phyloP scores from a whole-genome alignment of 2,329 filamentous ascomycete genomes.

The Fusarium sp. region DNA sequence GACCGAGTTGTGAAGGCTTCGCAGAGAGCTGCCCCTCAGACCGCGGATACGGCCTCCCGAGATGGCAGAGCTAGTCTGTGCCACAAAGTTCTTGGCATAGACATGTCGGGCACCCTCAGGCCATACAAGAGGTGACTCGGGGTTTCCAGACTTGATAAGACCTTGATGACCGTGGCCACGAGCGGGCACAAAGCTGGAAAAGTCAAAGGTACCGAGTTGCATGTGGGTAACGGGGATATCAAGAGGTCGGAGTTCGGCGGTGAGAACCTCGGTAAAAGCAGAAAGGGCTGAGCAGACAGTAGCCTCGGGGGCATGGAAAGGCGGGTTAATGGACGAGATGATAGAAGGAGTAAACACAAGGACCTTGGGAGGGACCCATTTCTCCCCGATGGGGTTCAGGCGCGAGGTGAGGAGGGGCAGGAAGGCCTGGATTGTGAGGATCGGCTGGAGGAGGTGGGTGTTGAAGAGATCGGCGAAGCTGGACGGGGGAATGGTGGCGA shows the following conservation, averaged over 20 bases:
- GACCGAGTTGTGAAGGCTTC: conserved; percentile 83
- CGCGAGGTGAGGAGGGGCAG: conserved; percentile 76
- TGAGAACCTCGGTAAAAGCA: conserved; percentile 81
- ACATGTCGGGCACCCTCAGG: conserved; percentile 64
- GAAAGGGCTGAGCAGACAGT: conserved; percentile 86
- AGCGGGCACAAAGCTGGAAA: conserved; percentile 68
- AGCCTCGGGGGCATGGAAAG: conserved; percentile 85
- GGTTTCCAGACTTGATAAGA: conserved; percentile 54
- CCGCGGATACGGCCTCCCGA: conserved; percentile 65
- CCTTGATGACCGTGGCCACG: conserved; percentile 48
- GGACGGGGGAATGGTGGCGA: conserved; percentile 83
- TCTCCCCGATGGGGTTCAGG: conserved; percentile 60
- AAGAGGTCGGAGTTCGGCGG: conserved; percentile 78
- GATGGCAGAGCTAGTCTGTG: conserved; percentile 62
- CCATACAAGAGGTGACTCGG: conserved; percentile 66
- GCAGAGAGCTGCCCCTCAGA: conserved; percentile 72
- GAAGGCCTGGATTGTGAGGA: conserved; percentile 87
- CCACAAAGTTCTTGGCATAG: conserved; percentile 69
- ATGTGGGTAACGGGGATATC: conserved; percentile 83
- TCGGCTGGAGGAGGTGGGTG: conserved; percentile 87
- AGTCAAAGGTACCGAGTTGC: conserved; percentile 90
- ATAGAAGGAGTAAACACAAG: conserved; percentile 81
- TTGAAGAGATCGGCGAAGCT: conserved; percentile 91
- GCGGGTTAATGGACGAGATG: conserved; percentile 78
- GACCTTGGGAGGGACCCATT: conserved; percentile 68